Evolutionary conservation across 352 stramenopile genomes (phyloP), one percentile per base, ranked within the genome.

Genomic region (Pythium brassicae): DNA sequence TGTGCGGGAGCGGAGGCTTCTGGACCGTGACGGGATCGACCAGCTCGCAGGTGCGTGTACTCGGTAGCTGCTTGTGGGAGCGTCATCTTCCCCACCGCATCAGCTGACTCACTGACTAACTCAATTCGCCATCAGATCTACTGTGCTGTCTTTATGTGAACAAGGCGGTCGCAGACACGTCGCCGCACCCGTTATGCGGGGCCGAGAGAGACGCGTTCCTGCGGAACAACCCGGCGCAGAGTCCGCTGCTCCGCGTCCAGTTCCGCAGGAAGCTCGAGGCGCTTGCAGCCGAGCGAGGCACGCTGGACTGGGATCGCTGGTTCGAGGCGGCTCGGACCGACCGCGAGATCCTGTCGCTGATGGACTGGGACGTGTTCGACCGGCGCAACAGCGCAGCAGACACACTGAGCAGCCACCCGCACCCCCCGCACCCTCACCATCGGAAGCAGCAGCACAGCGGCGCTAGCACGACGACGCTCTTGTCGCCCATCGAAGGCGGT

Each of bases 111-210:
- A 26, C 40, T 50, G 17, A n/a, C 14, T 11, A 25, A 22, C 14
- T 19, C 11, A 14, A 17, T 47, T 15, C 43, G 7, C 14, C 25
- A 9, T 11, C 22, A 87, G 76, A 83, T 65, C 58, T 83, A 15
- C 50, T 84, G 3, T 84, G 69, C 45, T 72, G 72, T 35, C 65
- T 87, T n/a, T 60, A 77, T 27, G 59, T 62, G 49, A 82, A 73
- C 61, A 63, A 64, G n/a, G 65, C 76, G 55, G 48, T 79, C 20
- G 42, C 29, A 27, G 32, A 23, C 32, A 57, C 57, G 19, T 57
- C 42, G 19, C 34, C 47, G 23, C 37, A 50, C 2, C 55, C 55
- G 9, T 25, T 61, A 6, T 17, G 20, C 17, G 55, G 55, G 17
- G 26, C 43, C 17, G 55, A 61, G 46, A 40, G 49, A 48, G 57